Base-by-base conservation (phyloP, 1,139 yeast species). In the Lodderomyces jiufengensis region DNA sequence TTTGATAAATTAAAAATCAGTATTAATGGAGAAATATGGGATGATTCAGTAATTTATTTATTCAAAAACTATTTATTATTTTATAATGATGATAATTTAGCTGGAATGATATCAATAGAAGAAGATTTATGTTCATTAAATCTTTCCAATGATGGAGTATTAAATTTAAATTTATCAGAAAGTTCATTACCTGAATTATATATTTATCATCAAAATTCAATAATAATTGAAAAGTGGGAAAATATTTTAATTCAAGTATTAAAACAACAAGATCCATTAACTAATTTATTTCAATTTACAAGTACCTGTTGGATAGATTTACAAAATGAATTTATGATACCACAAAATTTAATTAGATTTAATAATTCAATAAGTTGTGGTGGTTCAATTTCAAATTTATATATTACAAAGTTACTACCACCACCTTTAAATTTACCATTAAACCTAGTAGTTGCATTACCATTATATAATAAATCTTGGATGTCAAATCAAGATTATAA, bases 221-320 rank as follows among this genome's bases (percentile, higher is more conserved):
- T 70, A 1, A 50, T 72, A 1, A 50, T 64, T 4, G 49, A 59
- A 13, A 73, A 73, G 49, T 75, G 80, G 74, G 49, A 62, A 38
- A 52, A 57, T 34, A 48, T 51, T 40, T 39, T 63, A 37, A 38
- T 50, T 40, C 48, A 54, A 33, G 34, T 50, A n/a, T 38, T 47
- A 14, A 36, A 38, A 8, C 43, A 42, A 8, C 39, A 39, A 6
- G 37, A 51, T 3, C 38, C 42, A 11, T 18, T 10, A 5, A 44
- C 71, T 2, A 69, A 75, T 7, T 45, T 73, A 20, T 59, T 59
- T 30, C 78, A 75, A 48, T 54, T 76, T 41, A 72, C 84, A 1
- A 61, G 73, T 1, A 78, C 72, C 42, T 72, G 70, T 1, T 75
- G 83, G 80, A 50, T 51, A 9, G 43, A 67, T 13, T 44, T 66